Base-by-base conservation (phyloP, 2,329 filamentous ascomycete genomes). In the Orbilia brochopaga region DNA sequence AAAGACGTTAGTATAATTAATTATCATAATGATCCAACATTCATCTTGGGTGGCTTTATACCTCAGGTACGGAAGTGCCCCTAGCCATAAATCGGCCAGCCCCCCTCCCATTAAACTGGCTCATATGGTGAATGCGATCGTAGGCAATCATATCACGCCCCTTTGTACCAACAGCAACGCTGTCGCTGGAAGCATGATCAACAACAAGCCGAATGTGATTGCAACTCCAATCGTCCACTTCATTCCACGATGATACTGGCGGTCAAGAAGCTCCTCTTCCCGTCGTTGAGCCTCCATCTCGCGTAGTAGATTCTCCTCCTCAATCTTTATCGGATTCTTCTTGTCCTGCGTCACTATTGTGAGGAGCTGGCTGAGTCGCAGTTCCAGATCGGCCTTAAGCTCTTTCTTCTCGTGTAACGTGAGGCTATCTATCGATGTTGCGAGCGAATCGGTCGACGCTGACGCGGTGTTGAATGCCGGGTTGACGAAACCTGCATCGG, bases 141-240 rank as follows among this genome's bases (percentile, higher is more conserved):
- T n/a, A n/a, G n/a, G n/a, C n/a, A n/a, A n/a, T 69, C 66, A 70
- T n/a, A 70, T 70, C 11, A 64, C 35, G 1, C 66, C 66, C 30
- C 63, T 63, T 35, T 70, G 66, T 7, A 70, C 48, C 19, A 70
- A 51, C 42, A 70, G 44, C 17, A 70, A 44, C 17, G 66, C 66
- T 1, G 66, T 70, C 6, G 66, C 66, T 6, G 66, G 66, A 3
- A 70, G 44, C 66, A 70, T 70, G 24, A 70, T 70, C n/a, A 59
- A 70, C 66, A 64, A 54, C 42, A 70, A 42, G 11, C 66, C 66
- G 24, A 70, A 70, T 4, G 54, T 59, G 23, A 70, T 46, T 1
- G 66, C 66, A n/a, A 70, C 50, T 6, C 66, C 66, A 19, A 70
- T 56, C n/a, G 66, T 70, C 66, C 66, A 70, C 19, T 70, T 70